Evolutionary conservation across 805 yeast genomes (phyloP), one percentile per base, ranked within the genome.

Genomic region (Wickerhamomyces tratensis): DNA sequence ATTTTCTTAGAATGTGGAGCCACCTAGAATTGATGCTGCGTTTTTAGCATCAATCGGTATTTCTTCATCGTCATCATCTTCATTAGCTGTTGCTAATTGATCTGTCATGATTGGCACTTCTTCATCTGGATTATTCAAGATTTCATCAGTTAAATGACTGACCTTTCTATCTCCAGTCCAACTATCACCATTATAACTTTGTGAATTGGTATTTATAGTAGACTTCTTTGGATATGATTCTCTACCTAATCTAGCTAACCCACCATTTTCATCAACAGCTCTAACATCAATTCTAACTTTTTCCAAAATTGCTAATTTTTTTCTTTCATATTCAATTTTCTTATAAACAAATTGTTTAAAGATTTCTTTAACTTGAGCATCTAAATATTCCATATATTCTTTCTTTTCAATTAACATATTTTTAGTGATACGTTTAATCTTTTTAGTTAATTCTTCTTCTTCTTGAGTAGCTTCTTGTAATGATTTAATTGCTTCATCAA

Each of bases 251-350:
- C 96, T 68, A 35, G 93, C 76, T 35, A 93, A 71, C 0, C 95
- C 95, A 25, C 95, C 95, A 26, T 71, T 69, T 29, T 74, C 73
- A 61, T 86, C 95, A 5, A 84, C 85, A 8, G 77, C 71, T 43
- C 95, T 69, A 10, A 86, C 81, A 49, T 84, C 93, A 5, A 74
- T 63, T 45, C 91, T 74, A 45, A 77, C 78, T 49, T 71, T 75
- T 55, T 81, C 95, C 65, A 94, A 70, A 35, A 82, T 71, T 43
- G 78, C 73, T 41, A 93, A 68, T 40, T 84, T 79, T 52, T 86
- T 81, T 37, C 98, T 74, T 64, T 89, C 96, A 50, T 80, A 85
- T 46, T 87, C 95, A 37, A 93, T 88, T 52, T 79, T 79, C 48
- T 79, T 77, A 48, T 84, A 64, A 0, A 87, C 76, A 48, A 72